phyloP scores from a whole-genome alignment of 106 monocot genomes.

The Chionographis japonica region DNA sequence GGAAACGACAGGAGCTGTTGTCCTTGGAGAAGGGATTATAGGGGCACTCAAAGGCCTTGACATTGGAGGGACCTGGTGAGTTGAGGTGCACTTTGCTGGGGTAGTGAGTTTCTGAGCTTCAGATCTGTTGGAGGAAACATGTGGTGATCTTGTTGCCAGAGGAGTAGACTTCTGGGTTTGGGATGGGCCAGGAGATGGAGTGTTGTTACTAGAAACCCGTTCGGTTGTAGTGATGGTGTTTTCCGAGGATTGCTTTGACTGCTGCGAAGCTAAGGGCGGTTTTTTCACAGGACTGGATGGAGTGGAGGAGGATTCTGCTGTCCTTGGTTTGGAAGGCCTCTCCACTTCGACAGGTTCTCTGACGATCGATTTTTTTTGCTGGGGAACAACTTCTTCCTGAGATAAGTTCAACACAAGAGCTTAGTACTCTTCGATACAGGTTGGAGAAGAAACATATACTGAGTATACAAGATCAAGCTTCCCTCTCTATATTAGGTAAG shows the following conservation, averaged over 20 bases:
- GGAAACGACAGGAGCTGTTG: slow-evolving; percentile 24
- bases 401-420: background rate
- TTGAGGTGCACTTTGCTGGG: slow-evolving; percentile 14
- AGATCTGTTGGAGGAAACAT: slow-evolving; percentile 16
- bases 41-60: slow-evolving; percentile 87
- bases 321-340: slow-evolving; percentile 20
- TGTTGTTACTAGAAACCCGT: too few relatives aligned
- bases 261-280: slow-evolving; percentile 6
- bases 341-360: slow-evolving; percentile 33
- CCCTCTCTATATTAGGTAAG: too few relatives aligned
- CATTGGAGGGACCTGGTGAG: slow-evolving; percentile 20
- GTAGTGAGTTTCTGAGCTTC: slow-evolving; percentile 35
- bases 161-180: too few relatives aligned
- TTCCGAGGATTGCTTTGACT: slow-evolving; percentile 14
- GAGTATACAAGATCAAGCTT: too few relatives aligned
- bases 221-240: background rate
- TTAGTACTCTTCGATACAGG: too few relatives aligned
- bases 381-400: slow-evolving; percentile 21
- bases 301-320: slow-evolving; percentile 31
- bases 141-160: slow-evolving; percentile 11
- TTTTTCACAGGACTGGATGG: slow-evolving; percentile 31
- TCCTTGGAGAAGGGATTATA: slow-evolving; percentile 50
- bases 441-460: too few relatives aligned
- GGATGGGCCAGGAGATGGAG: too few relatives aligned
- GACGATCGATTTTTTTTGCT: slow-evolving; percentile 30